Percentiles rank a stretch among this genome's conserved stretches.
Conservation (phyloP, 257 asterid species). For the Rubia yunnanensis region DNA sequence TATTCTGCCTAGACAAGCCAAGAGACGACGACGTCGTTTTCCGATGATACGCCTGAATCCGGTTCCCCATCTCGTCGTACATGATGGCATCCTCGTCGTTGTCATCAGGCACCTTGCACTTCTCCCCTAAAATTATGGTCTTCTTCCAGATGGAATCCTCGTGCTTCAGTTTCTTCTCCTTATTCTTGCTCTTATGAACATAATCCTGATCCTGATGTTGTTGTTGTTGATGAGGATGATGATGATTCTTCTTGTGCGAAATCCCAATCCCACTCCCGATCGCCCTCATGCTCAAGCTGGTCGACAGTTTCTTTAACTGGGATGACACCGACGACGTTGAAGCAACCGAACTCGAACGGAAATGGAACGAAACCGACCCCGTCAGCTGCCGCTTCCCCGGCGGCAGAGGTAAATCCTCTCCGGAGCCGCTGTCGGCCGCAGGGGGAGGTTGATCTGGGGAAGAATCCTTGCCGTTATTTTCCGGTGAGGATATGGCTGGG, state of each 20-base stretch:
- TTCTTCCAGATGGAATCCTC: constrained; percentile 91
- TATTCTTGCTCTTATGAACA: constrained; percentile 5
- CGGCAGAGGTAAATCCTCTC: constrained; percentile 29
- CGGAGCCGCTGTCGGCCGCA: constrained; percentile 5
- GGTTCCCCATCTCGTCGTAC: constrained; percentile 62
- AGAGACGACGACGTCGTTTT: constrained; percentile 13
- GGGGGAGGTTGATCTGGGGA: background rate
- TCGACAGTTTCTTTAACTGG: constrained; percentile 19
- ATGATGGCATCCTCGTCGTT: constrained; percentile 32
- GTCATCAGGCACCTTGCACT: constrained; percentile 60
- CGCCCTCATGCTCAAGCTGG: constrained; percentile 45
- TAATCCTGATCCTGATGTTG: background rate
- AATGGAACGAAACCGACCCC: constrained; percentile 18
- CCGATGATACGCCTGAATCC: constrained; percentile 49
- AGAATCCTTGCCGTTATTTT: background rate
- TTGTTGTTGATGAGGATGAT: background rate
- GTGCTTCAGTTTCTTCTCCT: constrained; percentile 36
- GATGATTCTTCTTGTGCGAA: background rate
- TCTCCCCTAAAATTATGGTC: constrained; percentile 80
- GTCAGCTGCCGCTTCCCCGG: constrained; percentile 22
- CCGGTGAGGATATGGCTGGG: background rate
- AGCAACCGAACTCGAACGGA: constrained; percentile 26
- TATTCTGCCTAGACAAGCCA: constrained; percentile 19
- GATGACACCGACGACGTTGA: constrained; percentile 7
- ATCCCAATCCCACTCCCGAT: constrained; percentile 15